Base-by-base conservation (phyloP, 345 rosid species). In the Fremontodendron californicum region DNA sequence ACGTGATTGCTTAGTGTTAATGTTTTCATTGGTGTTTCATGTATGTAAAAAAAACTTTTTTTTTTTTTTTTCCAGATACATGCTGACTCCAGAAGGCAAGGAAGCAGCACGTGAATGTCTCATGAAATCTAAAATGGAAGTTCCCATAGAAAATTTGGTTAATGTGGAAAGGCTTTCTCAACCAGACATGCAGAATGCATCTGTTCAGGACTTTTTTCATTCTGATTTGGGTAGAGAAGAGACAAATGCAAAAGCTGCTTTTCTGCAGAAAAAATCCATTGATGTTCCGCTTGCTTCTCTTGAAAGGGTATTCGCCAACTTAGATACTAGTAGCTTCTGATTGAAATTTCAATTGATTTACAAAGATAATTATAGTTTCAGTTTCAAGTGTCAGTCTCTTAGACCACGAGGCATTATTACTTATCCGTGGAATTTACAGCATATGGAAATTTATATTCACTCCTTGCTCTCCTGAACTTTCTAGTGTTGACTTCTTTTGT, bases 31-130 rank as follows among this genome's bases (percentile, higher is more conserved):
- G 51, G 19, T 21, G 33, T 69, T 46, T 68, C 29, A 23, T 16
- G 40, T 16, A 46, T 27, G 23, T n/a, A n/a, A n/a, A 27, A 45
- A 63, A 21, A 73, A 73, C 65, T 62, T 43, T 18, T 57, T 11
- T 54, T 74, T 62, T 43, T 18, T 57, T 11, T 54, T 74, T 68
- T 62, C 76, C 82, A 95, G 98, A 88, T 95, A 90, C 83, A 95
- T 87, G 98, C 88, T 95, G 84, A 92, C 97, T 65, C 87, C 58
- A 75, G 93, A 87, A 86, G 99, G 99, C 74, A 84, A 66, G 73
- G 93, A 90, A 64, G 88, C 84, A 75, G 98, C 98, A 62, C 85
- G 76, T 25, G 93, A 92, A 42, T 93, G 98, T 81, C 84, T 90
- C 45, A 62, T 60, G 71, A 86, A 94, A 82, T 92, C 99, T 81